A percentile compares a stretch with the other conserved stretches of the same genome.
These are phyloP conservation scores for Uronychia binucleata DNA, from an alignment of 73 alveolate genomes.

Conservation along the genomic window DNA sequence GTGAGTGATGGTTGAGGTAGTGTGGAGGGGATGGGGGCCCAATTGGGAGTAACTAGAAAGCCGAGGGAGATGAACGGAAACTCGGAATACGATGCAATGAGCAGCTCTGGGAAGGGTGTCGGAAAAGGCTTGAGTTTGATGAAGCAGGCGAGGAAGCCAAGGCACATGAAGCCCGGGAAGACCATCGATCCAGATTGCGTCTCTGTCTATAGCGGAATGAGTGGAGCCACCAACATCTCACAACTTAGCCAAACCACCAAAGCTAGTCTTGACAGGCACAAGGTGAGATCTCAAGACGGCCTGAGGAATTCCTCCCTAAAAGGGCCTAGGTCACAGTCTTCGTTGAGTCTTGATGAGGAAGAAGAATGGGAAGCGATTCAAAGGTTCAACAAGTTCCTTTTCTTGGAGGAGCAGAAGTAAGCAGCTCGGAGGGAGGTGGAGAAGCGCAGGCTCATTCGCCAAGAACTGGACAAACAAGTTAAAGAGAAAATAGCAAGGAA, in stretches of 20 bases:
- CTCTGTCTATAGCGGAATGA: background rate
- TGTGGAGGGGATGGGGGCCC: too few species aligned
- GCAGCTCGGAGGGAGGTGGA: conserved; percentile 47
- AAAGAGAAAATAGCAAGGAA: conserved; percentile 42
- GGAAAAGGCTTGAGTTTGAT: background rate
- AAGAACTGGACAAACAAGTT: conserved; percentile 58
- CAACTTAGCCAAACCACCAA: background rate
- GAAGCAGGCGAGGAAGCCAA: too few species aligned
- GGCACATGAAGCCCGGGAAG: background rate
- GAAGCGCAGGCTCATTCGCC: conserved; percentile 31
- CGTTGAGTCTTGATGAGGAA: conserved; percentile 39
- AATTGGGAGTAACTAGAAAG: too few species aligned
- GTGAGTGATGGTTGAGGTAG: too few species aligned
- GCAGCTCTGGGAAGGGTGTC: background rate
- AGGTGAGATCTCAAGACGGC: background rate
- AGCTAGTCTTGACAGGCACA: background rate
- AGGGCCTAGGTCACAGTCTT: background rate
- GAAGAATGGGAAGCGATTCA: conserved; percentile 73
- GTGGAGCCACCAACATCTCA: background rate
- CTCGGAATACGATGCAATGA: background rate
- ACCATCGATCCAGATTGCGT: background rate
- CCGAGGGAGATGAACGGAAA: too few species aligned
- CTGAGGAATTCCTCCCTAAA: too few species aligned
- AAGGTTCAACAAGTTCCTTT: conserved; percentile 44
- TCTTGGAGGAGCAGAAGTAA: conserved; percentile 48